Evolutionary conservation across 176 grass and related monocot species (phyloP).

Genomic region (Neostapfia colusana): DNA sequence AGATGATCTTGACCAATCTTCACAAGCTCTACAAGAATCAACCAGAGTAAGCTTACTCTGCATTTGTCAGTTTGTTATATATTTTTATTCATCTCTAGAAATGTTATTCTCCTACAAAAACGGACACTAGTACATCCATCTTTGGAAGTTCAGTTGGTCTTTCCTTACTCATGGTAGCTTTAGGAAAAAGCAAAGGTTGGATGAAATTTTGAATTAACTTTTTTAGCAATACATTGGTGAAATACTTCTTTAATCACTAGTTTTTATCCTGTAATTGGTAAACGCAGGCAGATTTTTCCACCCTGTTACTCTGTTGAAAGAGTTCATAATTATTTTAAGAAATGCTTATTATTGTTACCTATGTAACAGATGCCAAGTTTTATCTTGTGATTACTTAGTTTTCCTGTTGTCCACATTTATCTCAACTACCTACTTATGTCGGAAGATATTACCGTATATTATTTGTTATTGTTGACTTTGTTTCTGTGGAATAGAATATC

Average conservation of each 20-base stretch:
- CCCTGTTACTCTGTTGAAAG: background rate
- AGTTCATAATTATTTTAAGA: background rate
- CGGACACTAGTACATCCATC: background rate
- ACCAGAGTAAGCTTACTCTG: conserved; percentile 67
- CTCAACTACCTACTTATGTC: background rate
- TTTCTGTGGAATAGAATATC: background rate
- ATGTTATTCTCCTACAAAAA: background rate
- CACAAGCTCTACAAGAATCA: conserved; percentile 80
- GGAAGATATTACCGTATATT: background rate
- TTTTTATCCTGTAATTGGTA: background rate
- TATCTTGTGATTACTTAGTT: background rate
- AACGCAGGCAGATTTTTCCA: background rate
- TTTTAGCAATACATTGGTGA: background rate
- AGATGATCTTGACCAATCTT: conserved; percentile 89
- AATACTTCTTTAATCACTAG: background rate
- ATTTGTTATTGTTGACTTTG: background rate
- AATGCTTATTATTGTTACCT: background rate
- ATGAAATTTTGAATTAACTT: background rate
- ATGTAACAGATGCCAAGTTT: background rate
- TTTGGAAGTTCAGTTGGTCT: background rate
- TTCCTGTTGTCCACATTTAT: background rate
- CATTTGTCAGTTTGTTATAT: background rate
- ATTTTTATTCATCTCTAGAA: background rate
- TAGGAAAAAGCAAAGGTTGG: background rate
- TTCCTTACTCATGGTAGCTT: background rate